Percentiles rank a stretch among this genome's conserved stretches.
phyloP scores from a whole-genome alignment of 1,139 yeast species.

The Protomyces inouyei region DNA sequence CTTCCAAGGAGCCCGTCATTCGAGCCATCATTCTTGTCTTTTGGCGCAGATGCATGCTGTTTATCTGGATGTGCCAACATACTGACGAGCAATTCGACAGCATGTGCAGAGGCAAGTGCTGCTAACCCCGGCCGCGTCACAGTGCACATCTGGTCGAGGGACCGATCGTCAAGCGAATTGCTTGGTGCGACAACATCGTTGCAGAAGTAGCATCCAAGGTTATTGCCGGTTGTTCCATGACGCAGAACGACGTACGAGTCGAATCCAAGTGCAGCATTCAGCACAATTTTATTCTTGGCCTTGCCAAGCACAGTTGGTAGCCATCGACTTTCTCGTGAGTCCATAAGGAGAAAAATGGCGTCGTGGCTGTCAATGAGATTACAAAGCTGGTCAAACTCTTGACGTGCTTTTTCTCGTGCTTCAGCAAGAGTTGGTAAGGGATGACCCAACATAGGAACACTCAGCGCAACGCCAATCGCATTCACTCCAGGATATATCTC shows the following conservation, averaged over 20 bases:
- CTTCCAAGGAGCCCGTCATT: slow-evolving; percentile 51
- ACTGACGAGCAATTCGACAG: slow-evolving; percentile 77
- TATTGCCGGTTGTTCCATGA: slow-evolving; percentile 52
- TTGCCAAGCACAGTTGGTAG: slow-evolving; percentile 78
- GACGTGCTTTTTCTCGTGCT: slow-evolving; percentile 48
- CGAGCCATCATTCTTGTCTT: slow-evolving; percentile 25
- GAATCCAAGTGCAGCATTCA: slow-evolving; percentile 92
- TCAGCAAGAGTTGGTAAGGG: slow-evolving; percentile 45
- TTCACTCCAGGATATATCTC: slow-evolving; percentile 73
- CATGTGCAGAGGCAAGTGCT: slow-evolving; percentile 74
- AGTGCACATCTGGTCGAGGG: slow-evolving; percentile 96
- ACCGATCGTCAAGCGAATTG: slow-evolving; percentile 62
- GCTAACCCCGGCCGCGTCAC: slow-evolving; percentile 97
- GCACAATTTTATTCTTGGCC: slow-evolving; percentile 61
- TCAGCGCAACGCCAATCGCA: slow-evolving; percentile 57
- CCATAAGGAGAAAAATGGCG: slow-evolving; percentile 74
- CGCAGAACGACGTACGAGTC: slow-evolving; percentile 90
- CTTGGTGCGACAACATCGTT: slow-evolving; percentile 92
- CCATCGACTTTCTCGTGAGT: slow-evolving; percentile 95
- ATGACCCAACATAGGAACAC: slow-evolving; percentile 96
- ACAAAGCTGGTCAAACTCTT: slow-evolving; percentile 51
- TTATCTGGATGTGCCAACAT: slow-evolving; percentile 60
- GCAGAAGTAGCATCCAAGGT: slow-evolving; percentile 87
- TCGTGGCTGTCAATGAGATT: slow-evolving; percentile 65
- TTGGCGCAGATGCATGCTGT: slow-evolving; percentile 33